Conservation (phyloP, 108 stramenopile genomes). For the Cylindrotheca fusiformis region DNA sequence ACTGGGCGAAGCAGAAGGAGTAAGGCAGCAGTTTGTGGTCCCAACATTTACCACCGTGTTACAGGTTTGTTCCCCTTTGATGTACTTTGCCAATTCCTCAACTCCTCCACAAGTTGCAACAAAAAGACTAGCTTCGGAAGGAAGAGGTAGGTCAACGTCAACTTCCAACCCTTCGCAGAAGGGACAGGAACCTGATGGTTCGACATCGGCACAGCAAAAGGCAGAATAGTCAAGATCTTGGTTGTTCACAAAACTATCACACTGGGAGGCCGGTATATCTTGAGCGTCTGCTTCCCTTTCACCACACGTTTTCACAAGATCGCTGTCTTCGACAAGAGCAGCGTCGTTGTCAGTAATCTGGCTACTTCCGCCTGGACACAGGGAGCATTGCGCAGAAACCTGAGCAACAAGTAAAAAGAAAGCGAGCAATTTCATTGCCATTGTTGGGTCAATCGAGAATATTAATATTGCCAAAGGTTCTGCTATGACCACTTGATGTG, state of each 20-base stretch:
- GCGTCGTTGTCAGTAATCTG: not conserved
- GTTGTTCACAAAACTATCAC: not conserved
- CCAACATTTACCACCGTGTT: not conserved
- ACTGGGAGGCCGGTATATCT: not conserved
- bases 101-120: not conserved
- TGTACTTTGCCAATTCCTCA: not conserved
- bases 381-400: not conserved
- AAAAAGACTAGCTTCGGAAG: not conserved
- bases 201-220: not conserved
- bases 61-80: not conserved
- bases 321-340: not conserved
- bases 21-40: not conserved
- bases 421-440: too few relatives aligned
- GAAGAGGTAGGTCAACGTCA: not conserved
- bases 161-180: not conserved
- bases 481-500: not conserved
- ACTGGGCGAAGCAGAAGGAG: not conserved
- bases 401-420: not conserved
- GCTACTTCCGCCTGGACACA: not conserved
- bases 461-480: not conserved
- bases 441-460: not conserved
- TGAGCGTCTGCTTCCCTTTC: not conserved
- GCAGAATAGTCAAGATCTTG: not conserved
- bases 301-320: not conserved
- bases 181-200: not conserved